Percentiles rank a stretch among this genome's conserved stretches.
Evolutionary conservation across 2,329 filamentous ascomycete species (phyloP).

Genomic region (Xylaria sp.): DNA sequence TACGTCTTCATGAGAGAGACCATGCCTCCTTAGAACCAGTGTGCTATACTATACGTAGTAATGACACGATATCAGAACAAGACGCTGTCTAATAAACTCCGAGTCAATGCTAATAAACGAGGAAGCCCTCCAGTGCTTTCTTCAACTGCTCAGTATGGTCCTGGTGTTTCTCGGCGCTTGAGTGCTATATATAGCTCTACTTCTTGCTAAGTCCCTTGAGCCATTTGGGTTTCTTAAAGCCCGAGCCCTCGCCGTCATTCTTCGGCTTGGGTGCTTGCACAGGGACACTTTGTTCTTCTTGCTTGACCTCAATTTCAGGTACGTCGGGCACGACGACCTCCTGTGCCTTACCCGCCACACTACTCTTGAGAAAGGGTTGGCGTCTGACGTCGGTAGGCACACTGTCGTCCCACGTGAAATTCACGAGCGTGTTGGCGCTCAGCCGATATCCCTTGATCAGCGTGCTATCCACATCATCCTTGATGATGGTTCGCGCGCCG

Average conservation of each 20-base stretch:
- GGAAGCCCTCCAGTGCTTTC: background rate
- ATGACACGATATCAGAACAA: conserved; percentile 7
- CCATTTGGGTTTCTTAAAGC: conserved; percentile 72
- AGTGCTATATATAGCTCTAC: conserved; percentile 52
- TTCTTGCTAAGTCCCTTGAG: conserved; percentile 79
- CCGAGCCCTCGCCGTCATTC: conserved; percentile 41
- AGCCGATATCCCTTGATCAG: conserved; percentile 81
- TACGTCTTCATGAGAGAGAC: conserved; percentile 25
- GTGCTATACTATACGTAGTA: conserved; percentile 8
- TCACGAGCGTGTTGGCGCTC: conserved; percentile 76
- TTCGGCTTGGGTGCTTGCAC: conserved; percentile 36
- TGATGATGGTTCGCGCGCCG: conserved; percentile 62
- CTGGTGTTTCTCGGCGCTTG: background rate
- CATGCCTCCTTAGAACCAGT: background rate
- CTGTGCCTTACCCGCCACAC: conserved; percentile 64
- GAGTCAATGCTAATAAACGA: conserved; percentile 24
- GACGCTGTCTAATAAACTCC: conserved; percentile 29
- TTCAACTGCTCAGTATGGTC: background rate
- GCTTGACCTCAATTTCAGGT: conserved; percentile 50
- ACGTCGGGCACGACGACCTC: conserved; percentile 67
- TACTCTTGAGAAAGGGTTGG: conserved; percentile 59
- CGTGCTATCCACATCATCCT: conserved; percentile 61
- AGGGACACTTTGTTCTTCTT: conserved; percentile 22
- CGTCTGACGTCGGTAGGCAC: conserved; percentile 42
- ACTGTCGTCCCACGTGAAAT: conserved; percentile 53